Conservation (phyloP, 352 stramenopile genomes). For the Pythium biforme region DNA sequence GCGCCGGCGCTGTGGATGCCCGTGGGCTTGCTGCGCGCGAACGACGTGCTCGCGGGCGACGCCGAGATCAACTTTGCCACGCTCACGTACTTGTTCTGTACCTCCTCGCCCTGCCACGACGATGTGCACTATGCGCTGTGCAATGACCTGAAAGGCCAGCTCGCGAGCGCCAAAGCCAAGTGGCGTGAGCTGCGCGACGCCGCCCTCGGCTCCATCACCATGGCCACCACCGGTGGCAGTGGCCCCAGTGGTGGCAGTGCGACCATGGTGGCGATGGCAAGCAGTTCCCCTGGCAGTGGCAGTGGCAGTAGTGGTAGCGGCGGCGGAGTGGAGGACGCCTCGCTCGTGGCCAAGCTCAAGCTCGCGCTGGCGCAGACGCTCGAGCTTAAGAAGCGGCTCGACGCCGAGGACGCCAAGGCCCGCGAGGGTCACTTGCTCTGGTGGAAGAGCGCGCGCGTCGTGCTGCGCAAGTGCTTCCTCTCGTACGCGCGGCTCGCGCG, state of each 20-base stretch:
- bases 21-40: constrained; percentile 49
- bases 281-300: not conserved
- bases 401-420: constrained; percentile 53
- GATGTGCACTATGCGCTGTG: constrained; percentile 47
- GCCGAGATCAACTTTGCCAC: constrained; percentile 75
- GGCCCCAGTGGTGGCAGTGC: not conserved
- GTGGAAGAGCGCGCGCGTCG: constrained; percentile 66
- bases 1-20: constrained; percentile 74
- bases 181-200: constrained; percentile 64
- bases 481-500: constrained; percentile 63
- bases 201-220: constrained; percentile 11
- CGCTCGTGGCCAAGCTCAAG: constrained; percentile 61
- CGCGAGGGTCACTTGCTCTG: constrained; percentile 66
- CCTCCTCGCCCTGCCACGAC: constrained; percentile 52
- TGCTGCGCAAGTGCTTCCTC: constrained; percentile 78
- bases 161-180: constrained; percentile 50
- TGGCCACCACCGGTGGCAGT: not conserved
- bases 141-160: constrained; percentile 52
- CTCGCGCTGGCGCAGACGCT: constrained; percentile 65
- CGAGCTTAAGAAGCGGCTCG: constrained; percentile 68
- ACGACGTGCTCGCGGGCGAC: constrained; percentile 72
- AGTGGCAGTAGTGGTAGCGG: not conserved
- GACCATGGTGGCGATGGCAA: constrained; percentile 6
- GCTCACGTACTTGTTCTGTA: constrained; percentile 69
- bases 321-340: constrained; percentile 12